phyloP scores from a whole-genome alignment of 2,329 filamentous ascomycete genomes.

The Xylariaceae sp. region DNA sequence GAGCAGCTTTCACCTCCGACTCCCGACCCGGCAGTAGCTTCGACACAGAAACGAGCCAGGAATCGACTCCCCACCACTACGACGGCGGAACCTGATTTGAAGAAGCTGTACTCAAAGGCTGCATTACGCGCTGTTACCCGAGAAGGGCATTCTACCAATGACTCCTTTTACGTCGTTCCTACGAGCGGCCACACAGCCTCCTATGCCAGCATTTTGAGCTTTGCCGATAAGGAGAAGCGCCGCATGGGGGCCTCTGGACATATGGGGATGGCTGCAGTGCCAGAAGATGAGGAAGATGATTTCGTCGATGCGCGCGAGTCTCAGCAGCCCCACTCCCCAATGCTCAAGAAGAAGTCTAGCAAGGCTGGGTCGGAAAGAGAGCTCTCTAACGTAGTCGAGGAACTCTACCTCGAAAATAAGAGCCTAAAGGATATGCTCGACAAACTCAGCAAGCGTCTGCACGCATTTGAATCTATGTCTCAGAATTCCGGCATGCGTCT shows the following conservation, averaged over 20 bases:
- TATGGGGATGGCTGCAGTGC: conserved; percentile 30
- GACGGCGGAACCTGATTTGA: conserved; percentile 67
- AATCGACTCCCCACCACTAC: conserved; percentile 31
- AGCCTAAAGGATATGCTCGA: conserved; percentile 82
- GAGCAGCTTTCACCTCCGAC: conserved; percentile 37
- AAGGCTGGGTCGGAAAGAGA: conserved; percentile 42
- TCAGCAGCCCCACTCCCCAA: conserved; percentile 41
- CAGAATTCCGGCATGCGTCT: conserved; percentile 83
- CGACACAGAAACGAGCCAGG: conserved; percentile 34
- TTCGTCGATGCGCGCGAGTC: conserved; percentile 85
- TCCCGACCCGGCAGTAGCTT: conserved; percentile 36
- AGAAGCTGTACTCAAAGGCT: conserved; percentile 78
- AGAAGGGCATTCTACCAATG: conserved; percentile 59
- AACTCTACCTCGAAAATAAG: conserved; percentile 83
- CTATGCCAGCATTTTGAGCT: conserved; percentile 82
- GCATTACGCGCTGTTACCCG: conserved; percentile 75
- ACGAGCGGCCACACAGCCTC: conserved; percentile 87
- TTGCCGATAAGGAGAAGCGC: conserved; percentile 63
- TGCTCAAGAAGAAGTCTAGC: conserved; percentile 38
- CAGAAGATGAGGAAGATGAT: conserved; percentile 70
- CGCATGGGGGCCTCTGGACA: conserved; percentile 51
- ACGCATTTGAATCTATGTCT: conserved; percentile 87
- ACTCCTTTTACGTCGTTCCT: conserved; percentile 93
- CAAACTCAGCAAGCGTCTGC: conserved; percentile 79
- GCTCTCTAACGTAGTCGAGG: conserved; percentile 71